These are phyloP conservation scores for Aspergillus tamarii DNA, from an alignment of 2,329 filamentous ascomycete species.

Conservation along the genomic window DNA sequence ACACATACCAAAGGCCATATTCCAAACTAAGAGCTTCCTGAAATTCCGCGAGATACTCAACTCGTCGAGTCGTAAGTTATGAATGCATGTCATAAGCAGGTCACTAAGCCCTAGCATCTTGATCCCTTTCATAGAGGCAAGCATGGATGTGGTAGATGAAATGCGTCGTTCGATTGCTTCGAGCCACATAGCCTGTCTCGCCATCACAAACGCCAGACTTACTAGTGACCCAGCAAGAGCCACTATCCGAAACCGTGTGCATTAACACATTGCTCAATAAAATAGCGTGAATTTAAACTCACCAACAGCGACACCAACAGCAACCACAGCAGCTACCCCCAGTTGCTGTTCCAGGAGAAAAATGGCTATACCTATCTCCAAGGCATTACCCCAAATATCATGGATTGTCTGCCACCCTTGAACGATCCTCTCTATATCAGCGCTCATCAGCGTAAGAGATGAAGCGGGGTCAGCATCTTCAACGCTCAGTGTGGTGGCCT, in stretches of 20 bases:
- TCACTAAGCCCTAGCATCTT: constrained; percentile 55
- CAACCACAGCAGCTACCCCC: constrained; percentile 49
- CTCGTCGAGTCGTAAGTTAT: constrained; percentile 45
- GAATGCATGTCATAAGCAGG: constrained; percentile 42
- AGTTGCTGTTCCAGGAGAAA: constrained; percentile 47
- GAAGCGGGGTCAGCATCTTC: constrained; percentile 40
- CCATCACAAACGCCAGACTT: constrained; percentile 41
- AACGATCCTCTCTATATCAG: constrained; percentile 50
- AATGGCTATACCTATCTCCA: constrained; percentile 51
- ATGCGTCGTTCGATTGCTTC: constrained; percentile 55
- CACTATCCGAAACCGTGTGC: constrained; percentile 18
- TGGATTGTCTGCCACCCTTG: constrained; percentile 47
- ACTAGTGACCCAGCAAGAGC: constrained; percentile 41
- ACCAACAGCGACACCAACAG: constrained; percentile 48
- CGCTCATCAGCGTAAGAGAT: constrained; percentile 50
- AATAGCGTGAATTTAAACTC: constrained; percentile 21
- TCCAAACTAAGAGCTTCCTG: constrained; percentile 46
- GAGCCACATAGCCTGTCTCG: constrained; percentile 52
- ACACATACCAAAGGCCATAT: constrained; percentile 41
- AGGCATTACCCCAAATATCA: constrained; percentile 49
- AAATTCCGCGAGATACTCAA: constrained; percentile 46
- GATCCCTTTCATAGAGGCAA: constrained; percentile 56
- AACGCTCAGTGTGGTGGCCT: constrained; percentile 37
- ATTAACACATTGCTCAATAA: background rate
- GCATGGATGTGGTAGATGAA: constrained; percentile 51